Evolutionary conservation across 2,329 filamentous ascomycete genomes (phyloP), one percentile per base, ranked within the genome.

Genomic region (Ophiostoma pallidulum): DNA sequence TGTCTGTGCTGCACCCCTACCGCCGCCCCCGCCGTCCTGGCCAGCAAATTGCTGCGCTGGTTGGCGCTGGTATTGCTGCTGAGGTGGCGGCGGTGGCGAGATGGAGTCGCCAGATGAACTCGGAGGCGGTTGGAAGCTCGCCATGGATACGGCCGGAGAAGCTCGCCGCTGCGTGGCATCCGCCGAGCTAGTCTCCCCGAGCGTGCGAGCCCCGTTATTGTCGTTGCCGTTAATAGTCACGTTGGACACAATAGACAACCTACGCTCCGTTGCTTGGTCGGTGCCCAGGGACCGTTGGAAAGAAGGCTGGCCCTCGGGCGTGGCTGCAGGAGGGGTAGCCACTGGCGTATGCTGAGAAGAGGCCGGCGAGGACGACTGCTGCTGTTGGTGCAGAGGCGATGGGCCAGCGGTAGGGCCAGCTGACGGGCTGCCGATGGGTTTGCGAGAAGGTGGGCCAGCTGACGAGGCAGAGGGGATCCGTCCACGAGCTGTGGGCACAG

Each of bases 181-280:
- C 10, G 26, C 35, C 1, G 36, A 19, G 6, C 7, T 8, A 5
- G 18, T 32, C 20, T 41, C 29, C 2, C 13, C 19, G 39, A 32
- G 5, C 1, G 32, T 32, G 22, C 13, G 10, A 26, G 16, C 18
- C 5, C 18, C 18, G 16, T 16, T 28, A 6, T 35, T 19, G 26
- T 5, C 18, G 10, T 38, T 32, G 2, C 31, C 38, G 19, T 32
- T 43, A 12, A 32, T 32, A 0, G 45, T 48, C 12, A 43, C 19
- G 6, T 48, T 45, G 10, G 51, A 52, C n/a, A 52, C 22, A 4
- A 37, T 29, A 13, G 51, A 50, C 37, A 35, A 39, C 3, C 49
- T 47, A 1, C 49, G 47, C 35, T 45, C 44, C 9, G 16, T 24
- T 4, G 16, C 24, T 2, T 29, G 33, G 16, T 16, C 20, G 8